phyloP scores from a whole-genome alignment of 768 basidiomycete genomes.

The Termitomyces eurrhizus region DNA sequence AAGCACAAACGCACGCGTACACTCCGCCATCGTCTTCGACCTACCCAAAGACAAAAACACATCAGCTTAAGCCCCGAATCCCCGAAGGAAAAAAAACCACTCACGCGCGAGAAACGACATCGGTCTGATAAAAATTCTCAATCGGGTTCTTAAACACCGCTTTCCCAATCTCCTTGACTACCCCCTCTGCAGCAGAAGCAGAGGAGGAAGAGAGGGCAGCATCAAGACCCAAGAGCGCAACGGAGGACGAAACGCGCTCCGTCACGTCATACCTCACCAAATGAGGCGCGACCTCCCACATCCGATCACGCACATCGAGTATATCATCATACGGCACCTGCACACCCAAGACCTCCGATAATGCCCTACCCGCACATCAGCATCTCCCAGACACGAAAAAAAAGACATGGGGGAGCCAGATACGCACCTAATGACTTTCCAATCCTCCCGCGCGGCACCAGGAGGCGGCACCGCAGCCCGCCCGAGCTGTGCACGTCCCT shows the following conservation, averaged over 20 bases:
- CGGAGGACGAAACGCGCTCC: conserved; percentile 71
- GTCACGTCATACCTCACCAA: conserved; percentile 80
- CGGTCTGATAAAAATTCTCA: conserved; percentile 93
- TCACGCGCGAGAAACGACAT: conserved; percentile 89
- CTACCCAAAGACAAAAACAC: conserved; percentile 27
- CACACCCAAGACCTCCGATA: conserved; percentile 80
- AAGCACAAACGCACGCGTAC: conserved; percentile 82
- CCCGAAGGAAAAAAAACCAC: conserved; percentile 29
- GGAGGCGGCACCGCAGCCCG: conserved; percentile 91
- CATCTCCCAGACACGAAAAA: neutral
- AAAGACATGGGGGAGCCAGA: too few species aligned
- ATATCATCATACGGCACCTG: conserved; percentile 90
- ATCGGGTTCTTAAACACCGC: conserved; percentile 76
- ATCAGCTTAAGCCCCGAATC: neutral
- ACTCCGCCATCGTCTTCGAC: conserved; percentile 96
- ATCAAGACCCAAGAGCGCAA: conserved; percentile 63
- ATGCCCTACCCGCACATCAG: conserved; percentile 47
- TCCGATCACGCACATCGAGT: conserved; percentile 77
- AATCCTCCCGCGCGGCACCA: conserved; percentile 94
- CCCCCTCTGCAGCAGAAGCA: conserved; percentile 40
- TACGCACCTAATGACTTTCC: conserved; percentile 89
- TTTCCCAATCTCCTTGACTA: conserved; percentile 52
- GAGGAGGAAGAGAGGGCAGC: conserved; percentile 25
- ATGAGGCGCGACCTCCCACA: conserved; percentile 96
- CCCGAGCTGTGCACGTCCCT: conserved; percentile 88